Evolutionary conservation across 768 basidiomycete species (phyloP), one percentile per base, ranked within the genome.

Genomic region (Macrolepiota fuliginosa): DNA sequence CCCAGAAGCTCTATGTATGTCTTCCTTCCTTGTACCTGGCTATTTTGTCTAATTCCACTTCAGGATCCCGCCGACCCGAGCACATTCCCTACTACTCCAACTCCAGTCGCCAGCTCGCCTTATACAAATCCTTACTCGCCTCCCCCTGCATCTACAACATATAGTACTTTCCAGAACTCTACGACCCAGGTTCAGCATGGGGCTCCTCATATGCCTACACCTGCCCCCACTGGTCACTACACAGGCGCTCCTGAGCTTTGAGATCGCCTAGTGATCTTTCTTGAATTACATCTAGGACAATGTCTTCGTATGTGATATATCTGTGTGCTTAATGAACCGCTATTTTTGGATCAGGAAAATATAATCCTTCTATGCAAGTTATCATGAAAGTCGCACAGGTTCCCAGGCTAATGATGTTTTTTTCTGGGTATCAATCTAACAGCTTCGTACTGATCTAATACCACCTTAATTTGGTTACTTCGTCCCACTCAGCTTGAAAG

Each of bases 11-110:
- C 51, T 80, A 81, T 62, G 80, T 81, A 66, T 70, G 78, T 66
- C 17, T 19, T 2, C 12, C 19, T 27, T 27, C 35, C 19, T 47
- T 51, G 13, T 32, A 56, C 35, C 58, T 37, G 37, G 58, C 49
- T 39, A 60, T 36, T 54, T 2, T 37, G 7, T 3, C 52, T 55
- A 19, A 62, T 37, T 13, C 49, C 22, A 39, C 25, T 64, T 45
- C 50, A 79, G 74, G 68, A 77, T 56, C 74, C 74, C 45, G 74
- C 76, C 42, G 78, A 81, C 64, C 79, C 79, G 9, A 73, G 72
- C 35, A 81, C 79, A 13, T 81, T 71, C 67, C 78, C 79, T 53
- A 61, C 73, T 27, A 64, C 58, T 39, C 64, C 46, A 40, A 60
- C 36, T 50, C 54, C 29, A 39, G 57, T 42, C 54, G 58, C 24